phyloP scores from a whole-genome alignment of 139 green algal species.

The Chloropicon primus region DNA sequence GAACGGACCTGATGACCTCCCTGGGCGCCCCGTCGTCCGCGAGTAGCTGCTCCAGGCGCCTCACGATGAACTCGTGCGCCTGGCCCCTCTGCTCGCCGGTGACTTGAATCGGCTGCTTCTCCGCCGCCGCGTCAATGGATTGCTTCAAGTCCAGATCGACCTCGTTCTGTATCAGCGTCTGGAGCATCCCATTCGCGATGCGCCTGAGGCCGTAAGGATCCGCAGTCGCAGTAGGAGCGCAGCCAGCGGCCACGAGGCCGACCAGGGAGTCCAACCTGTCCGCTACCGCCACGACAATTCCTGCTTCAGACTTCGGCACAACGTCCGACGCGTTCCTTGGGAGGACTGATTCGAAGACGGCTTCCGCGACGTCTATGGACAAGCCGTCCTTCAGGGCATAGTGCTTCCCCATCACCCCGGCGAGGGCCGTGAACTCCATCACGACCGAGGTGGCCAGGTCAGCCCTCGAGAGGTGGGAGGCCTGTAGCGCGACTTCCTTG shows the following conservation, averaged over 20 bases:
- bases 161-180: conserved; percentile 59
- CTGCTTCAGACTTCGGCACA: conserved; percentile 45
- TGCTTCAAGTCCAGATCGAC: conserved; percentile 42
- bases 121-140: conserved; percentile 40
- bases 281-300: conserved; percentile 43
- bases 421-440: conserved; percentile 92
- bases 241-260: conserved; percentile 75
- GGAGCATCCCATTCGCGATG: conserved; percentile 57
- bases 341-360: conserved; percentile 78
- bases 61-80: conserved; percentile 46
- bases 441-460: conserved; percentile 86
- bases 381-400: conserved; percentile 56
- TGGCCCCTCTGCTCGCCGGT: conserved; percentile 20
- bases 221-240: conserved; percentile 63
- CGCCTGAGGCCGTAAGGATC: conserved; percentile 92
- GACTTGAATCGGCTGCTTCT: conserved; percentile 62
- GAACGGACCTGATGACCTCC: conserved; percentile 67
- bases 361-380: conserved; percentile 33
- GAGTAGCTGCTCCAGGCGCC: conserved; percentile 86
- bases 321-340: conserved; percentile 65
- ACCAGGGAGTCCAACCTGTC: conserved; percentile 85
- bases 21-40: conserved; percentile 46
- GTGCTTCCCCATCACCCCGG: conserved; percentile 84
- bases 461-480: conserved; percentile 58
- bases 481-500: conserved; percentile 22